Evolutionary conservation across 768 basidiomycete genomes (phyloP).

Genomic region (Chalciporus pseudorubinellus): DNA sequence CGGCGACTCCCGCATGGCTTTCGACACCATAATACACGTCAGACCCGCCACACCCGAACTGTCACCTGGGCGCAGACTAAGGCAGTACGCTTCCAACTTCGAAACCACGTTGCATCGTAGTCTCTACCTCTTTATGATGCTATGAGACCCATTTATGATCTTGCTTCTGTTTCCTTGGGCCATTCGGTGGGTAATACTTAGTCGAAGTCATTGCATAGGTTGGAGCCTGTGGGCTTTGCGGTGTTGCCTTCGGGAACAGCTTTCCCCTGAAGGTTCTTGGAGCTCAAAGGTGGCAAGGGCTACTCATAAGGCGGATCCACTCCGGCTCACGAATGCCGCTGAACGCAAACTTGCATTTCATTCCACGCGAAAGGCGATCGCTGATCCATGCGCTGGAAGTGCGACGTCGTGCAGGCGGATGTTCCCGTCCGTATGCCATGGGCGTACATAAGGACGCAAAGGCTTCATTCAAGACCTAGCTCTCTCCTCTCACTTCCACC

Average conservation of each 20-base stretch:
- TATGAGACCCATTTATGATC: background rate
- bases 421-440: slow-evolving; percentile 11
- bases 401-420: slow-evolving; percentile 25
- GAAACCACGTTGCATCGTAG: background rate
- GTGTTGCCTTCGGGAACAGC: background rate
- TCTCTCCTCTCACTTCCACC: slow-evolving; percentile 1
- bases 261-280: background rate
- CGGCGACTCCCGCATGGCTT: background rate
- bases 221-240: background rate
- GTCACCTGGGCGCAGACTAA: background rate
- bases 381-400: slow-evolving; percentile 22
- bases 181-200: background rate
- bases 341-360: slow-evolving; percentile 9
- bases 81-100: background rate
- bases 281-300: background rate
- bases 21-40: background rate
- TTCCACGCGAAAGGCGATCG: slow-evolving; percentile 19
- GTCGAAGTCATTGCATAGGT: background rate
- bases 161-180: background rate
- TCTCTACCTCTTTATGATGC: background rate
- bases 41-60: too few relatives aligned
- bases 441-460: slow-evolving; percentile 26
- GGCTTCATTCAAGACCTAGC: slow-evolving; percentile 11
- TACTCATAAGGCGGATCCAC: background rate
- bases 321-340: background rate